Percentiles rank a stretch among this genome's conserved stretches.
These are phyloP conservation scores for Mucor indicus DNA, from an alignment of 371 early-diverging fungal species.

Conservation along the genomic window DNA sequence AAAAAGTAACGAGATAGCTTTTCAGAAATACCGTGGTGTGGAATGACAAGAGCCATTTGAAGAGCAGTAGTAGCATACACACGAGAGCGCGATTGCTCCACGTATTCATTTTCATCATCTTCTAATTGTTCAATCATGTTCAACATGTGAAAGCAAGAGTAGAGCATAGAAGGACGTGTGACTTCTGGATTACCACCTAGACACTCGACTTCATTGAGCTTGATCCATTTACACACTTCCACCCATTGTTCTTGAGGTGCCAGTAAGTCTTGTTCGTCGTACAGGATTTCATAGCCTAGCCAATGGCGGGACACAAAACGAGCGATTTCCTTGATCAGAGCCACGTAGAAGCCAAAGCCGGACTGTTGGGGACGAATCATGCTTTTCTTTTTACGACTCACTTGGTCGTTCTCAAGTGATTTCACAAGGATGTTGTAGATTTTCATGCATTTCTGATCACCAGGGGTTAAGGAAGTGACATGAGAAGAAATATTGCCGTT, in stretches of 20 bases:
- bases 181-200: constrained; percentile 38
- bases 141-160: constrained; percentile 24
- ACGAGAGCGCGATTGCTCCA: constrained; percentile 26
- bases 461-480: constrained; percentile 25
- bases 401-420: constrained; percentile 18
- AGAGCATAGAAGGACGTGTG: constrained; percentile 24
- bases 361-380: background rate
- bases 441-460: constrained; percentile 43
- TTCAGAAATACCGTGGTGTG: constrained; percentile 19
- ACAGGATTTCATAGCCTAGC: constrained; percentile 41
- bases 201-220: constrained; percentile 43
- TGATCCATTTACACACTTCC: constrained; percentile 39
- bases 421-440: constrained; percentile 31
- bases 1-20: constrained; percentile 30
- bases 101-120: constrained; percentile 26
- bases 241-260: constrained; percentile 36
- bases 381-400: background rate
- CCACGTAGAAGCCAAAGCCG: constrained; percentile 9
- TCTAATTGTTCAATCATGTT: constrained; percentile 29
- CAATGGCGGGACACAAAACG: constrained; percentile 31
- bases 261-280: constrained; percentile 8
- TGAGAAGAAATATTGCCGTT: constrained; percentile 14
- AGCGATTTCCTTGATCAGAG: constrained; percentile 20
- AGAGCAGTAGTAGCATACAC: constrained; percentile 41
- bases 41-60: constrained; percentile 32